A percentile compares a stretch with the other conserved stretches of the same genome.
Evolutionary conservation across 164 flowering plant genomes (phyloP).

Genomic region (Kalanchoe fedtschenkoi): DNA sequence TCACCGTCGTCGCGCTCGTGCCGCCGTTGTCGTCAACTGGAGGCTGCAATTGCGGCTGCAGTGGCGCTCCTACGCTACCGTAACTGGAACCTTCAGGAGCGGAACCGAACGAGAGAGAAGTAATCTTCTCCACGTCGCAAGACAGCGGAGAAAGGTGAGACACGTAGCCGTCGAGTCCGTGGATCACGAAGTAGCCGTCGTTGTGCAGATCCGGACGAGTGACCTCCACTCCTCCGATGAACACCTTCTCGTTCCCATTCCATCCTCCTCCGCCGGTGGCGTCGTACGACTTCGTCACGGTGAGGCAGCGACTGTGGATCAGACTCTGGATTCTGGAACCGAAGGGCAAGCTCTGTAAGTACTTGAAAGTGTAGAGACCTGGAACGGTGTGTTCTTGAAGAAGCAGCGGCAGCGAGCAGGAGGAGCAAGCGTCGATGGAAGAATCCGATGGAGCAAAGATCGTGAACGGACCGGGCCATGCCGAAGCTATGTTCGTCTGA

Average conservation of each 20-base stretch:
- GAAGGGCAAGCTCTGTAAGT: background rate
- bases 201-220: conserved; percentile 3
- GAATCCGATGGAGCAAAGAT: conserved; percentile 7
- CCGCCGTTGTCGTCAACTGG: background rate
- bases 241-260: background rate
- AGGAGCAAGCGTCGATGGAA: conserved; percentile 7
- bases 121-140: background rate
- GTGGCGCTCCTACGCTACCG: background rate
- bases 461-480: conserved; percentile 4
- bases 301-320: conserved; percentile 7
- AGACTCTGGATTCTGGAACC: conserved; percentile 6
- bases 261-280: background rate
- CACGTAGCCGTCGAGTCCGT: conserved; percentile 6
- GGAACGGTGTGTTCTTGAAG: too few species aligned
- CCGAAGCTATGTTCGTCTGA: background rate
- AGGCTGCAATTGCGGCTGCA: too few species aligned
- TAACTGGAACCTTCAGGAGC: background rate
- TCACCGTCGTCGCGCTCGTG: background rate
- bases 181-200: conserved; percentile 4
- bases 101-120: background rate
- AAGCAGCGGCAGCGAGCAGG: too few species aligned
- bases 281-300: background rate
- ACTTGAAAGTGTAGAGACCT: background rate
- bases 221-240: conserved; percentile 7
- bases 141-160: conserved; percentile 3